phyloP scores from a whole-genome alignment of 495 filamentous ascomycete species.

The Penicillium argentinense region DNA sequence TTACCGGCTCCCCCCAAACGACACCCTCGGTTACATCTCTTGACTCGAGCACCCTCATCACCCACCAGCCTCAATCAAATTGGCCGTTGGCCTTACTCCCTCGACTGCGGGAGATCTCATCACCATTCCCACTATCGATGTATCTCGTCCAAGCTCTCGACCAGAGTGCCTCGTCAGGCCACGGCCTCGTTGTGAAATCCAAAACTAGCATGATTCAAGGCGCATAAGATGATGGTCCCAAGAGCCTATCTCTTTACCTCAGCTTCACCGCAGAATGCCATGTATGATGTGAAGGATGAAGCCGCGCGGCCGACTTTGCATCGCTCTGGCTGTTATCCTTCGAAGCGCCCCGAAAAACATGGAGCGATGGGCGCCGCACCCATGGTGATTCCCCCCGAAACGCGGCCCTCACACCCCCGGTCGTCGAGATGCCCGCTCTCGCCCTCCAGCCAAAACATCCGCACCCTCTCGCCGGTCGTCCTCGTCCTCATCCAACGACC shows the following conservation, averaged over 20 bases:
- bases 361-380: constrained; percentile 32
- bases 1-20: no score
- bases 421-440: constrained; percentile 21
- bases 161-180: constrained; percentile 50
- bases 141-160: constrained; percentile 49
- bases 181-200: constrained; percentile 11
- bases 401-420: constrained; percentile 26
- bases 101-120: constrained; percentile 15
- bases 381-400: constrained; percentile 46
- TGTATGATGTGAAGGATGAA: constrained; percentile 18
- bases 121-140: constrained; percentile 32
- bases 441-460: constrained; percentile 22
- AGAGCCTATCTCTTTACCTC: constrained; percentile 45
- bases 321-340: constrained; percentile 15
- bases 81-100: constrained; percentile 11
- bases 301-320: constrained; percentile 5
- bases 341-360: constrained; percentile 5
- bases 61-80: constrained; percentile 9
- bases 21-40: no score
- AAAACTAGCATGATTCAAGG: constrained; percentile 13
- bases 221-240: constrained; percentile 48
- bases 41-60: background rate
- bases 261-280: constrained; percentile 23
- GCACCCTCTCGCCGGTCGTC: constrained; percentile 31
- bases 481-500: constrained; percentile 32